Base-by-base conservation (phyloP, 2,329 filamentous ascomycete genomes). In the Fusarium duplospermum region DNA sequence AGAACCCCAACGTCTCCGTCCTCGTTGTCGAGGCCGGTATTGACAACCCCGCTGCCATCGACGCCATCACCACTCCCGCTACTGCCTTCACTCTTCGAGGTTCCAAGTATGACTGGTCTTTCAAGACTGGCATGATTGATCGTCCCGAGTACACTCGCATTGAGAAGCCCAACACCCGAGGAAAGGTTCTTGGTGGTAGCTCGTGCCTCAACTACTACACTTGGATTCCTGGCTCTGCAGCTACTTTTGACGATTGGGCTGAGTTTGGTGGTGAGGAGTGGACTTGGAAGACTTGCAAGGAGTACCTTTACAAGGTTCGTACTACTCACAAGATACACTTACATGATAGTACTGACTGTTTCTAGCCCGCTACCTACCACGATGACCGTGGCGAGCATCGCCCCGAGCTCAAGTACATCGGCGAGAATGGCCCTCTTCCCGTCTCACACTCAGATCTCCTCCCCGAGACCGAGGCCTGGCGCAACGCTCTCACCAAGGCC, bases 251-350 rank as follows among this genome's bases (percentile, higher is more conserved):
- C 78, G 91, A 92, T 22, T 89, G 92, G 85, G 90, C 90, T n/a
- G 93, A 93, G 81, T 89, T 88, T 36, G 93, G 93, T 58, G 93
- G 93, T 7, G 90, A 93, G 74, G 85, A 88, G 57, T 92, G 90
- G 90, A 90, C 82, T 0, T 91, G 73, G 71, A 59, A 89, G 2
- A 82, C 79, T 10, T 81, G 84, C 42, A 82, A 85, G 4, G 82
- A 84, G 9, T 91, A 90, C 72, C 82, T 91, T 8, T 83, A 85
- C 71, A 90, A 90, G 82, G 67, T 57, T 13, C 31, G 67, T 54
- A 6, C 18, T 40, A 4, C 35, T 22, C 13, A 36, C 9, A 36
- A 14, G 13, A 14, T 22, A 16, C 6, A 20, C 5, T 27, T 18
- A 13, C 24, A 9, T 11, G 6, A 45, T 14, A 5, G 13, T 35